Base-by-base conservation (phyloP, 1,284 basidiomycete species). In the Pascua guehoae region DNA sequence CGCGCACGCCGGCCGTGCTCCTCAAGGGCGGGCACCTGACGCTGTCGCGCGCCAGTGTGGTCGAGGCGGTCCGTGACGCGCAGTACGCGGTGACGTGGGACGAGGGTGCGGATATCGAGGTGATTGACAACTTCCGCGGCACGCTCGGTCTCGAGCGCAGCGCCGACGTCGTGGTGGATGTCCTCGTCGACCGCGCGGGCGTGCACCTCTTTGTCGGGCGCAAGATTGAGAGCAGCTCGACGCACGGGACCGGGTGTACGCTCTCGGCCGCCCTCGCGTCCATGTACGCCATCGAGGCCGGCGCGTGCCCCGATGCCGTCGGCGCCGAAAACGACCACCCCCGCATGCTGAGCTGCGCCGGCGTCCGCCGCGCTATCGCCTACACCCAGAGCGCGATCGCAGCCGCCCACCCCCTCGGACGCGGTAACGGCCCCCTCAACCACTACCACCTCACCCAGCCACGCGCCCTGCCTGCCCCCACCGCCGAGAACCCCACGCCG, bases 171-270 rank as follows among this genome's bases (percentile, higher is more conserved):
- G 87, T 94, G 8, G 85, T 88, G n/a, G 92, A 96, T 68, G 81
- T 93, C 0, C 77, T 96, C 11, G 82, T 81, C 52, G 78, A 84
- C 51, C 41, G 57, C 42, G 68, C 67, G 47, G 54, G 46, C 12
- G 73, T 77, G 37, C 82, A 81, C 0, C 59, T 91, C 15, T 89
- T 88, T 59, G 81, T 87, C 17, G 83, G 86, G 2, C 84, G 84
- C 4, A 79, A 83, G 18, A 79, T 94, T 24, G 80, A 87, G 5
- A 86, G 87, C 11, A 82, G 76, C 24, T 89, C 81, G 62, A 94
- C 93, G 0, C 94, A 97, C 70, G 94, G 94, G 1, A 97, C 94
- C 0, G 94, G 94, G 1, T 98, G 93, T 72, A 97, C 94, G 0
- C 80, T 97, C 10, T 88, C 87, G 42, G 86, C 92, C 0, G 90